A percentile compares a stretch with the other conserved stretches of the same genome.
Conservation (phyloP, 768 basidiomycete species). For the Chalciporus sphaerocephalus region DNA sequence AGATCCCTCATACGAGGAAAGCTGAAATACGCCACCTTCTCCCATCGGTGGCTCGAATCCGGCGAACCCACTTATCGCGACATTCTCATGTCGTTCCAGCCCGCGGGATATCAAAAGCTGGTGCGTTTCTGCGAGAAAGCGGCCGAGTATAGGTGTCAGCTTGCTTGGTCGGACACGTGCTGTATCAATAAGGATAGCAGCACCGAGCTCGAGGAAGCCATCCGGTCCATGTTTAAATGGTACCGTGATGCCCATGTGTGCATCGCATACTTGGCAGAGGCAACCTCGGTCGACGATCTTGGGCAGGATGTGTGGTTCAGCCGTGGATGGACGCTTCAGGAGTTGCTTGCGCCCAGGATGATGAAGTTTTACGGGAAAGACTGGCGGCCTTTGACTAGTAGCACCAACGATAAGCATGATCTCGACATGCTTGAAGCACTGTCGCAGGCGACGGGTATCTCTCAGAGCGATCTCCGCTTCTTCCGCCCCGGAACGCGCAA, state of each 20-base stretch:
- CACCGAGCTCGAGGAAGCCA: slow-evolving; percentile 32
- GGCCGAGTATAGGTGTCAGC: slow-evolving; percentile 22
- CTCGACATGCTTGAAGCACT: slow-evolving; percentile 18
- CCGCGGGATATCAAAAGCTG: slow-evolving; percentile 26
- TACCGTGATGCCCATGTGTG: slow-evolving; percentile 27
- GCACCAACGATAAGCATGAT: slow-evolving; percentile 28
- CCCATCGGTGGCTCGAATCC: slow-evolving; percentile 29
- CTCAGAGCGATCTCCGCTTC: slow-evolving; percentile 19
- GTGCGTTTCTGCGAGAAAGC: slow-evolving; percentile 25
- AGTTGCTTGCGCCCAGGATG: slow-evolving; percentile 24
- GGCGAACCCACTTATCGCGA: slow-evolving; percentile 30
- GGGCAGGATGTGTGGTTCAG: slow-evolving; percentile 29
- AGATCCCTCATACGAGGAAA: slow-evolving; percentile 19
- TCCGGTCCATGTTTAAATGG: slow-evolving; percentile 34
- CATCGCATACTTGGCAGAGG: slow-evolving; percentile 31
- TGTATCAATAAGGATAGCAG: slow-evolving; percentile 35
- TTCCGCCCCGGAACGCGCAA: slow-evolving; percentile 24
- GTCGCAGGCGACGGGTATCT: slow-evolving; percentile 26
- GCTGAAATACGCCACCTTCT: slow-evolving; percentile 28
- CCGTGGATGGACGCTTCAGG: slow-evolving; percentile 31
- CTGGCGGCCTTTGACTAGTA: slow-evolving; percentile 23
- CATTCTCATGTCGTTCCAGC: slow-evolving; percentile 26
- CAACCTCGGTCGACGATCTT: slow-evolving; percentile 27
- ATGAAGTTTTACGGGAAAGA: slow-evolving; percentile 32
- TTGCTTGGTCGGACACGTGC: slow-evolving; percentile 35